These are phyloP conservation scores for Taphrina sp. DNA, from an alignment of 1,139 yeast genomes.

Conservation along the genomic window DNA sequence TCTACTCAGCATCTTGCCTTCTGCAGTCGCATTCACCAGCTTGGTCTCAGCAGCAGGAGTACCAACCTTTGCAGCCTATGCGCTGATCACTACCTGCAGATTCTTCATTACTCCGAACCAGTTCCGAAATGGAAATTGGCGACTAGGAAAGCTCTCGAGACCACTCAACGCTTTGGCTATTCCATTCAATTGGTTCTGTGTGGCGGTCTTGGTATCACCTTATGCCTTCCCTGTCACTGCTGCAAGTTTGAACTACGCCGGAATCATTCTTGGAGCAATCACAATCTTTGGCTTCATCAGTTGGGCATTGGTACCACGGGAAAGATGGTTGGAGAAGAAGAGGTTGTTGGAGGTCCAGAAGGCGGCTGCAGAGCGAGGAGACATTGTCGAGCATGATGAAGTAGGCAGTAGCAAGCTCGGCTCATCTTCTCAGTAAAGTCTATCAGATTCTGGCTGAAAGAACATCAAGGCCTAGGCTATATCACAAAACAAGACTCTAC, in stretches of 20 bases:
- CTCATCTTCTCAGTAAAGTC: too few species aligned
- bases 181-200: slow-evolving; percentile 59
- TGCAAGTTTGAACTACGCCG: slow-evolving; percentile 67
- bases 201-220: slow-evolving; percentile 68
- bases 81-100: slow-evolving; percentile 41
- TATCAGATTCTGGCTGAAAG: too few species aligned
- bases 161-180: slow-evolving; percentile 48
- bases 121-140: slow-evolving; percentile 38
- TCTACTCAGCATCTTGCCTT: slow-evolving; percentile 40
- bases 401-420: too few species aligned
- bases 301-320: slow-evolving; percentile 48
- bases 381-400: background rate
- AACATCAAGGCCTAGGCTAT: too few species aligned
- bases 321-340: slow-evolving; percentile 39
- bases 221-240: slow-evolving; percentile 61
- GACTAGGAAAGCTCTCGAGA: slow-evolving; percentile 39
- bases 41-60: slow-evolving; percentile 41
- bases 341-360: slow-evolving; percentile 12
- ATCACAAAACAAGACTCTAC: too few species aligned
- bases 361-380: slow-evolving; percentile 11
- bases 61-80: slow-evolving; percentile 41
- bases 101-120: slow-evolving; percentile 39
- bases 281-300: slow-evolving; percentile 55
- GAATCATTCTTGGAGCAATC: slow-evolving; percentile 62
- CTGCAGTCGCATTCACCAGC: slow-evolving; percentile 41